These are phyloP conservation scores for Agrocybe pediades DNA, from an alignment of 768 basidiomycete species.

Conservation along the genomic window DNA sequence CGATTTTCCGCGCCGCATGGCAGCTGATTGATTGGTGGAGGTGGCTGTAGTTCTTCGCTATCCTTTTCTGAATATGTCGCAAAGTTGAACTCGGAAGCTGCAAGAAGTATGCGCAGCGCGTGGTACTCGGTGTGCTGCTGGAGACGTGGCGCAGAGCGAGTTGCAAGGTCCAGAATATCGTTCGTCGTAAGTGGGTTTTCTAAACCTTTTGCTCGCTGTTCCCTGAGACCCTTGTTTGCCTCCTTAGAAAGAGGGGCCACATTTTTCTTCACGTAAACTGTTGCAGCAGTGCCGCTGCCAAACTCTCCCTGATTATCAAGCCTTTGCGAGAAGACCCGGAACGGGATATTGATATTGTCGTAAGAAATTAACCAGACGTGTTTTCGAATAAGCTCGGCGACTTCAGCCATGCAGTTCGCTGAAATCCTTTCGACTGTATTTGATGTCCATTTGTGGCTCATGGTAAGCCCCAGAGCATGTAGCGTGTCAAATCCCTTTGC, in stretches of 20 bases:
- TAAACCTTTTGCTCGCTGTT: constrained; percentile 19
- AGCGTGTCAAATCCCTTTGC: constrained; percentile 38
- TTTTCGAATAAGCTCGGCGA: constrained; percentile 17
- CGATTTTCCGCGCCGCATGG: constrained; percentile 25
- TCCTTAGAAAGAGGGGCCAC: constrained; percentile 12
- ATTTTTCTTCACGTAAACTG: constrained; percentile 31
- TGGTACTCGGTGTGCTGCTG: no score
- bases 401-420: constrained; percentile 19
- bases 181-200: constrained; percentile 20
- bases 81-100: no score
- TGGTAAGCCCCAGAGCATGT: constrained; percentile 34
- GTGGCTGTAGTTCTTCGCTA: constrained; percentile 12
- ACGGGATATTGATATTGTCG: constrained; percentile 39
- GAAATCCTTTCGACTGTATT: constrained; percentile 27
- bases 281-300: constrained; percentile 35
- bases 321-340: constrained; percentile 36
- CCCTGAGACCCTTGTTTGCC: constrained; percentile 20
- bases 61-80: not conserved
- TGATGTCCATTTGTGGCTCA: constrained; percentile 40
- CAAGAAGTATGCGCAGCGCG: no score
- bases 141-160: constrained; percentile 6
- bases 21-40: constrained; percentile 22
- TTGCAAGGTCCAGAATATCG: no score
- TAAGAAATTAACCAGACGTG: constrained; percentile 32
- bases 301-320: constrained; percentile 36